Base-by-base conservation (phyloP, 2,329 filamentous ascomycete genomes). In the Ascochyta koolunga region DNA sequence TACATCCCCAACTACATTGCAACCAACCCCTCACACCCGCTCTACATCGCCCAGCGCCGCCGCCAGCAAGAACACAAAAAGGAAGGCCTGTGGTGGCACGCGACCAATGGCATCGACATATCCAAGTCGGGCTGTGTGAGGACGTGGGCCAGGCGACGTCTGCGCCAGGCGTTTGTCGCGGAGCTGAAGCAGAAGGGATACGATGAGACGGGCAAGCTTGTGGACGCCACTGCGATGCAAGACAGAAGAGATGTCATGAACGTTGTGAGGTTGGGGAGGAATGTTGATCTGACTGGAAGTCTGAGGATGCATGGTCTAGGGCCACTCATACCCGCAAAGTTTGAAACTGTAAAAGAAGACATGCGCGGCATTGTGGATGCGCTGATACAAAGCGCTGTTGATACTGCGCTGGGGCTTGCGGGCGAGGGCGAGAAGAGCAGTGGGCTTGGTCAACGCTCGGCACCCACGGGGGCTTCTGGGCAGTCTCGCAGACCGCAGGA, bases 41-140 rank as follows among this genome's bases (percentile, higher is more conserved):
- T 73, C 4, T 29, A 62, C 58, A 52, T 54, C 11, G 42, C 56
- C 8, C 65, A 62, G 39, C 56, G 40, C 31, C 68, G 70, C 22
- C 56, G 53, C 18, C 47, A 58, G 10, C 31, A 39, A 2, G 51
- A 59, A 22, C 60, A 62, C n/a, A 63, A 63, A 18, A 56, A 56
- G 21, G 60, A 70, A 18, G 65, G 67, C 0, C 62, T 75, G 2
- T 74, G 70, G 71, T 72, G 70, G 72, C 60, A 70, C 49, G 62
- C 64, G 5, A 69, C 65, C 2, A 61, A 62, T 2, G 49, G 56
- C 9, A 13, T 53, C 11, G 65, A 65, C 13, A 43, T 67, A 18
- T 68, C 63, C 22, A 74, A 70, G 53, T 71, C 66, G 5, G 64
- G 62, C 19, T 70, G 69, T 15, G 69, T 76, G 36, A 44, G 72